These are phyloP conservation scores for Athelia sp. DNA, from an alignment of 1,284 basidiomycete genomes.

Conservation along the genomic window DNA sequence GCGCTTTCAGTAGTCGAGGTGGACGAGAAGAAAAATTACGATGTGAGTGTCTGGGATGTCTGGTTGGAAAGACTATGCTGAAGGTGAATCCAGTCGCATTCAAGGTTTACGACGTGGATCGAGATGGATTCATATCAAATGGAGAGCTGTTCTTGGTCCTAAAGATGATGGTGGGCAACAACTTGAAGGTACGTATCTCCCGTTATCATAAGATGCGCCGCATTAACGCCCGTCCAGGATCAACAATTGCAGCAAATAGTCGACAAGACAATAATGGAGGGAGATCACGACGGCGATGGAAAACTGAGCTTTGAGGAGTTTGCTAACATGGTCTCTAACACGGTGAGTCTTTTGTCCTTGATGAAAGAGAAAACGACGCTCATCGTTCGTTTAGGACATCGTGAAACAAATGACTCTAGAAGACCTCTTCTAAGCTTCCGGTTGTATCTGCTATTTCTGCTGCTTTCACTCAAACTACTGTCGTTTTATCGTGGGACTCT, in stretches of 20 bases:
- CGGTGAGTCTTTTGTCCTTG: slow-evolving; percentile 44
- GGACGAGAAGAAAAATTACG: slow-evolving; percentile 94
- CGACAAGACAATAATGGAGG: slow-evolving; percentile 99
- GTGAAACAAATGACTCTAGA: slow-evolving; percentile 99
- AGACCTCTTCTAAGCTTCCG: slow-evolving; percentile 69
- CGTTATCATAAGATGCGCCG: neutral
- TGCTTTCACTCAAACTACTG: too few species aligned
- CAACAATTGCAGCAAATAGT: slow-evolving; percentile 99
- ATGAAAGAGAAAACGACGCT: neutral
- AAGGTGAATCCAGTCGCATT: slow-evolving; percentile 69
- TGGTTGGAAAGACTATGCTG: neutral
- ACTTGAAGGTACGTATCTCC: slow-evolving; percentile 73
- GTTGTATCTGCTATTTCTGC: too few species aligned
- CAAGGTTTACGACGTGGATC: slow-evolving; percentile 98
- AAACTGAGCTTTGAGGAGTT: slow-evolving; percentile 98
- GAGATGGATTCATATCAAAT: slow-evolving; percentile 97
- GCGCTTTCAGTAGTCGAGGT: slow-evolving; percentile 95
- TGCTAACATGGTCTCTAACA: slow-evolving; percentile 94
- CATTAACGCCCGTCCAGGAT: slow-evolving; percentile 51
- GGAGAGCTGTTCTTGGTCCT: slow-evolving; percentile 97
- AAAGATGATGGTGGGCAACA: slow-evolving; percentile 99
- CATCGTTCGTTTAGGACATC: slow-evolving; percentile 57
- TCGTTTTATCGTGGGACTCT: too few species aligned
- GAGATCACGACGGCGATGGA: slow-evolving; percentile 96
- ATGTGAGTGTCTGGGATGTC: slow-evolving; percentile 52